Evolutionary conservation across 1,139 yeast species (phyloP), one percentile per base, ranked within the genome.

Genomic region (Candida sp.): DNA sequence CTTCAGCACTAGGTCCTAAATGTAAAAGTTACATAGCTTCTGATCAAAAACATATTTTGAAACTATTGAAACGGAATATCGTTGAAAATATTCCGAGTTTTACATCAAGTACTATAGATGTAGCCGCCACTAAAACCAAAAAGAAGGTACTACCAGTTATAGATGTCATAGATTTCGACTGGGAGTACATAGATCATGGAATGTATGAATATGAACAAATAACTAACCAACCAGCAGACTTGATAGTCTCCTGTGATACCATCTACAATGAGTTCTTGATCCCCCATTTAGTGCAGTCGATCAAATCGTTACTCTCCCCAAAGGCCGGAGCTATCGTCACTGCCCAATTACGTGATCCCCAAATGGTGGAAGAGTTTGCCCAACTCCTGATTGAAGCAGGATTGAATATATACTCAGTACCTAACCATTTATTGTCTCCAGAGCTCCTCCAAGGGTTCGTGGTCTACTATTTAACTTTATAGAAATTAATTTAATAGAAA

Each of bases 241-340:
- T 79, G 19, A 64, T 85, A 3, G 54, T 85, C 12, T 87, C 89
- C 0, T 80, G 86, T 54, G 95, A 85, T 56, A 81, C 89, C 7
- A 71, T 85, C 5, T 85, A 85, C 62, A 86, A 85, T 53, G 87
- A 81, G 45, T 82, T 68, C 50, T 63, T 86, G 37, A 71, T 84
- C 2, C 75, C 75, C 0, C 75, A 66, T 42, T 76, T 85, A 45
- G 61, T 82, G 4, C 58, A 59, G 12, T 70, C 86, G 0, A 40
- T 81, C 21, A 54, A 57, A 25, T 45, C 52, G 23, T 52, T 79
- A 21, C 59, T 74, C 56, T 64, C 61, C 1, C 46, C 47, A 0
- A 22, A 43, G 2, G 69, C 82, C 0, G 68, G 61, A 4, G 68
- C 74, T 0, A 46, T 81, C 3, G 62, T 82, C 2, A 81, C 75